Conservation (phyloP, 2,329 filamentous ascomycete species). For the Xylaria digitata region DNA sequence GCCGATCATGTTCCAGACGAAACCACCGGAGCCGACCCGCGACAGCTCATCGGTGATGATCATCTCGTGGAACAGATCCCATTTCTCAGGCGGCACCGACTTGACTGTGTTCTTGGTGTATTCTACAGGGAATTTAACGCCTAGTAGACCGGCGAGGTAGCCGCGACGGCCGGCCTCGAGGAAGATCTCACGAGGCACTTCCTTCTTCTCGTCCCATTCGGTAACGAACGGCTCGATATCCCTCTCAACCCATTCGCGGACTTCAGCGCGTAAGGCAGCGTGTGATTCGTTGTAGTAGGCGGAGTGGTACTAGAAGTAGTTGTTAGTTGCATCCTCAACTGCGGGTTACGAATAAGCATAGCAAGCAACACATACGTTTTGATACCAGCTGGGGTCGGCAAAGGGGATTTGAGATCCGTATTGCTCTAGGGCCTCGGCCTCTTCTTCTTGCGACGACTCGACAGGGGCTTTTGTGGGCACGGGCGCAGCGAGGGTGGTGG, state of each 20-base stretch:
- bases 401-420: constrained; percentile 92
- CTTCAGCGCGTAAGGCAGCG: constrained; percentile 87
- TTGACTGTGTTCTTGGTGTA: constrained; percentile 78
- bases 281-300: constrained; percentile 97
- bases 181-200: constrained; percentile 89
- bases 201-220: constrained; percentile 97
- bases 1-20: constrained; percentile 96
- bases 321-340: constrained; percentile 26
- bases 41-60: constrained; percentile 94
- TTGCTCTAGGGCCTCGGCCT: constrained; percentile 80
- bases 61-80: constrained; percentile 99
- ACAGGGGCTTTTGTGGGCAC: constrained; percentile 52
- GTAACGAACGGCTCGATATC: constrained; percentile 91
- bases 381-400: constrained; percentile 93
- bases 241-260: constrained; percentile 90
- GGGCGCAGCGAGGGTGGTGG: constrained; percentile 58
- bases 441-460: constrained; percentile 56
- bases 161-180: constrained; percentile 94
- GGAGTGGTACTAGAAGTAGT: constrained; percentile 80
- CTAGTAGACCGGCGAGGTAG: constrained; percentile 92
- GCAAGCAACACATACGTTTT: constrained; percentile 71
- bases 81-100: constrained; percentile 85
- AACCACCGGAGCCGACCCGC: constrained; percentile 86
- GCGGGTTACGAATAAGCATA: neutral
- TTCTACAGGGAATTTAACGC: constrained; percentile 81